Percentiles rank a stretch among this genome's conserved stretches.
phyloP scores from a whole-genome alignment of 768 basidiomycete species.

The Suillus discolor region DNA sequence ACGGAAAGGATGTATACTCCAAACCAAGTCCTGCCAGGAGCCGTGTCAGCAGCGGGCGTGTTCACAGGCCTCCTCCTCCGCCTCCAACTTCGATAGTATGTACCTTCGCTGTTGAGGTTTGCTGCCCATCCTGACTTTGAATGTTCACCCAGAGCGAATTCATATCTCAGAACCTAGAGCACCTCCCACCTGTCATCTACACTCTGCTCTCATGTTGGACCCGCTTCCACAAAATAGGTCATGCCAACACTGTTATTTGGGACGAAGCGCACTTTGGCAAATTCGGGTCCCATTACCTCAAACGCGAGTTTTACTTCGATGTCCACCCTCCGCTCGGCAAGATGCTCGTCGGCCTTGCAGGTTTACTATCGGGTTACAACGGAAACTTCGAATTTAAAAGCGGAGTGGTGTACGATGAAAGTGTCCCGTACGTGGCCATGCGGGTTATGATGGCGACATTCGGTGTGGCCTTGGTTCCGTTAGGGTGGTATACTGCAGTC shows the following conservation, averaged over 20 bases:
- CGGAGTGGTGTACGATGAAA: conserved; percentile 79
- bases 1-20: conserved; percentile 69
- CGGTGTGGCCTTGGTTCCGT: conserved; percentile 93
- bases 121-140: conserved; percentile 12
- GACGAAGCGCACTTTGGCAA: conserved; percentile 99
- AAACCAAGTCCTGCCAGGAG: conserved; percentile 44
- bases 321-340: conserved; percentile 98
- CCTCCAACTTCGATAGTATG: conserved; percentile 67
- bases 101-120: conserved; percentile 13
- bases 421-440: conserved; percentile 93
- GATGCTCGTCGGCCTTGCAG: conserved; percentile 96
- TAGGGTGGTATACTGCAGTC: conserved; percentile 95
- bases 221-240: conserved; percentile 91
- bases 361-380: conserved; percentile 88
- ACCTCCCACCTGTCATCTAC: conserved; percentile 80
- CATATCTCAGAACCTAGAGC: conserved; percentile 76
- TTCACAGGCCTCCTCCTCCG: conserved; percentile 60
- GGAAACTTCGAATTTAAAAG: conserved; percentile 95
- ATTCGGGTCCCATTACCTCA: conserved; percentile 97
- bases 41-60: conserved; percentile 58
- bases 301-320: conserved; percentile 99
- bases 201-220: conserved; percentile 95
- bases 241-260: conserved; percentile 88
- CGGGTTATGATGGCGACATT: conserved; percentile 92
- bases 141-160: conserved; percentile 61